Evolutionary conservation across 768 basidiomycete genomes (phyloP).

Genomic region (Termitomyces sp.): DNA sequence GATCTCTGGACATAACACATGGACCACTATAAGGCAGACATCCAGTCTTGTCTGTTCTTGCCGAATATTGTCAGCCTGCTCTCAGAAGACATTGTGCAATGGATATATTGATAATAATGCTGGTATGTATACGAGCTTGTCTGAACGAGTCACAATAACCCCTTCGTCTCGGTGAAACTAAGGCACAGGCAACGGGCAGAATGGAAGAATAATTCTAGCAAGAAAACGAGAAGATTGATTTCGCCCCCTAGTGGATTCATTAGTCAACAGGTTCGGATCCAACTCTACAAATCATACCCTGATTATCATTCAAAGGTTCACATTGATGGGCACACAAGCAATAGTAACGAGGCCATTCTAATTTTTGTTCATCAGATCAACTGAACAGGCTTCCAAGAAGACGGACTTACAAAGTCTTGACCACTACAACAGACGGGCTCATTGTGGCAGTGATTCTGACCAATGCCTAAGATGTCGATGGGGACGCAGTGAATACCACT

Average conservation of each 20-base stretch:
- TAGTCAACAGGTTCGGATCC: too few species aligned
- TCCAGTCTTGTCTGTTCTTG: neutral
- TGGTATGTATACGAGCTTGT: neutral
- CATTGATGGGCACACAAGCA: slow-evolving; percentile 34
- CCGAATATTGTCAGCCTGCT: neutral
- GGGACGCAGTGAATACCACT: slow-evolving; percentile 27
- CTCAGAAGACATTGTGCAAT: neutral
- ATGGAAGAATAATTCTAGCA: neutral
- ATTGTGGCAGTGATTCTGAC: slow-evolving; percentile 19
- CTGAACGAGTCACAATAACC: neutral
- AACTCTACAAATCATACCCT: neutral
- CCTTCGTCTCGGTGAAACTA: neutral
- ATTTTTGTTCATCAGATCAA: neutral
- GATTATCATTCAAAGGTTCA: slow-evolving; percentile 1
- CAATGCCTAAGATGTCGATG: slow-evolving; percentile 20
- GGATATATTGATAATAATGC: neutral
- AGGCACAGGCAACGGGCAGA: neutral
- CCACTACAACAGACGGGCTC: slow-evolving; percentile 36
- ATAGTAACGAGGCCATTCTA: slow-evolving; percentile 30
- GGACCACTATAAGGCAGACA: neutral
- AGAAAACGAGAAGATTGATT: neutral
- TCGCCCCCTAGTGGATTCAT: neutral
- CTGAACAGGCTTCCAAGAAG: neutral
- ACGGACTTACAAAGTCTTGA: slow-evolving; percentile 22
- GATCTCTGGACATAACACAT: neutral